Conservation (phyloP, 2,329 filamentous ascomycete species). For the Chaetomium sp. region DNA sequence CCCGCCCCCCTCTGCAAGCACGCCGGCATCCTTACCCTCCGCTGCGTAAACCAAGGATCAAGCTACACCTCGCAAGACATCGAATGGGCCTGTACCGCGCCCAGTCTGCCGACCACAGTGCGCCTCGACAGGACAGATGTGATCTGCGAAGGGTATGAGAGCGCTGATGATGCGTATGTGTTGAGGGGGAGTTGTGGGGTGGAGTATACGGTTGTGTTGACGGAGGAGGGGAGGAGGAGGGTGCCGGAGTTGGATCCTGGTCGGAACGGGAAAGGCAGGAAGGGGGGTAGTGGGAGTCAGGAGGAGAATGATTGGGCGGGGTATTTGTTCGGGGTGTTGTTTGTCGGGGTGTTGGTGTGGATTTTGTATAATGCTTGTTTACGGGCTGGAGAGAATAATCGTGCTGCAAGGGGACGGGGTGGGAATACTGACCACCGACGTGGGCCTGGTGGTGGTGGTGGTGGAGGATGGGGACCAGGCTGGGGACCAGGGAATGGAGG, state of each 20-base stretch:
- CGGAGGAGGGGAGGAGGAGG: conserved; percentile 64
- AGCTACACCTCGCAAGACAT: conserved; percentile 76
- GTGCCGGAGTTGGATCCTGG: conserved; percentile 51
- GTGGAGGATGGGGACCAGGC: conserved; percentile 33
- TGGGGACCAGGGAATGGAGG: conserved; percentile 33
- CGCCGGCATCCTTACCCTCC: conserved; percentile 70
- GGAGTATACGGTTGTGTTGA: conserved; percentile 77
- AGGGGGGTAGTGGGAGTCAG: conserved; percentile 12
- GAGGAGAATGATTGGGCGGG: conserved; percentile 24
- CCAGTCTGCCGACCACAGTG: conserved; percentile 51
- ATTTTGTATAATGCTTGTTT: conserved; percentile 54
- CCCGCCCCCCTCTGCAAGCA: conserved; percentile 57
- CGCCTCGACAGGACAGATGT: conserved; percentile 82
- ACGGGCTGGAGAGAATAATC: conserved; percentile 15
- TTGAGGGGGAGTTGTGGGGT: conserved; percentile 89
- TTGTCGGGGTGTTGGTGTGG: conserved; percentile 52
- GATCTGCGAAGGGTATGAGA: conserved; percentile 80
- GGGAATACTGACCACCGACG: conserved; percentile 24
- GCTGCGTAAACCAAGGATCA: conserved; percentile 78
- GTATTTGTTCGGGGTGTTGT: conserved; percentile 54
- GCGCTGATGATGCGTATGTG: conserved; percentile 73
- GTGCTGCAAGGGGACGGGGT: conserved; percentile 34
- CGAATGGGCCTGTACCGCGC: conserved; percentile 76
- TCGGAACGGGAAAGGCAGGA: conserved; percentile 23
- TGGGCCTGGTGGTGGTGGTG: conserved; percentile 38